phyloP scores from a whole-genome alignment of 495 filamentous ascomycete species.

The Chaetomium cochliodes region DNA sequence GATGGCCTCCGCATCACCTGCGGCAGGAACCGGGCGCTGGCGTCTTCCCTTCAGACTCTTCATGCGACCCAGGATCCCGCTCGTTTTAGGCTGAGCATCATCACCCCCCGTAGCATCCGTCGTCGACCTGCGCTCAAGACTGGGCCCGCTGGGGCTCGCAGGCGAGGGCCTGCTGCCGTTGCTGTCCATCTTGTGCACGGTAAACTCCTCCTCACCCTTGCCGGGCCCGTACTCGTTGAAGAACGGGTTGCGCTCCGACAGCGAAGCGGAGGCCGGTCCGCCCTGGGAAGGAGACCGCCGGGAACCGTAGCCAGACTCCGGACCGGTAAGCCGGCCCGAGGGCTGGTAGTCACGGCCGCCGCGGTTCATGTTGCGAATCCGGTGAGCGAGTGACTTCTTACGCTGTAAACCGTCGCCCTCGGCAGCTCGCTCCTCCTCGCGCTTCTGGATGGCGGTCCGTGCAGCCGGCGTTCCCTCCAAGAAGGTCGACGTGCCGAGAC shows the following conservation, averaged over 20 bases:
- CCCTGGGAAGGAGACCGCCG: slow-evolving; percentile 53
- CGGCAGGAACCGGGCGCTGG: slow-evolving; percentile 36
- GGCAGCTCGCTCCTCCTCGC: slow-evolving; percentile 63
- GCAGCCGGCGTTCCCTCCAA: slow-evolving; percentile 91
- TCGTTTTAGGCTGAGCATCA: slow-evolving; percentile 38
- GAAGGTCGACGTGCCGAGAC: slow-evolving; percentile 93
- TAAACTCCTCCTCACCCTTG: slow-evolving; percentile 43
- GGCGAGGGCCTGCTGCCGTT: slow-evolving; percentile 52
- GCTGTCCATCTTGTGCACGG: slow-evolving; percentile 42
- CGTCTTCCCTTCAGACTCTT: slow-evolving; percentile 75
- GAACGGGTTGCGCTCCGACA: slow-evolving; percentile 75
- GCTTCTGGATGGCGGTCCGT: slow-evolving; percentile 74
- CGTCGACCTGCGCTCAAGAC: slow-evolving; percentile 67
- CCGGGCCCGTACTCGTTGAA: slow-evolving; percentile 68
- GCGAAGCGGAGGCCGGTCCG: slow-evolving; percentile 67
- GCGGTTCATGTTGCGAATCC: slow-evolving; percentile 67
- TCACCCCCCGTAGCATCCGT: slow-evolving; percentile 55
- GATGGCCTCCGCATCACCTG: slow-evolving; percentile 28
- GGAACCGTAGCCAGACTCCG: slow-evolving; percentile 42
- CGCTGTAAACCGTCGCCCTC: slow-evolving; percentile 68
- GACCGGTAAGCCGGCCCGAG: slow-evolving; percentile 53
- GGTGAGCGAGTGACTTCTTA: slow-evolving; percentile 91
- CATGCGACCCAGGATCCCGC: slow-evolving; percentile 75
- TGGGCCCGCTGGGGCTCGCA: slow-evolving; percentile 56
- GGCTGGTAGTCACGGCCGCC: slow-evolving; percentile 52